Conservation (phyloP, 2,329 filamentous ascomycete genomes). For the Magnaporthiopsis rhizophila region DNA sequence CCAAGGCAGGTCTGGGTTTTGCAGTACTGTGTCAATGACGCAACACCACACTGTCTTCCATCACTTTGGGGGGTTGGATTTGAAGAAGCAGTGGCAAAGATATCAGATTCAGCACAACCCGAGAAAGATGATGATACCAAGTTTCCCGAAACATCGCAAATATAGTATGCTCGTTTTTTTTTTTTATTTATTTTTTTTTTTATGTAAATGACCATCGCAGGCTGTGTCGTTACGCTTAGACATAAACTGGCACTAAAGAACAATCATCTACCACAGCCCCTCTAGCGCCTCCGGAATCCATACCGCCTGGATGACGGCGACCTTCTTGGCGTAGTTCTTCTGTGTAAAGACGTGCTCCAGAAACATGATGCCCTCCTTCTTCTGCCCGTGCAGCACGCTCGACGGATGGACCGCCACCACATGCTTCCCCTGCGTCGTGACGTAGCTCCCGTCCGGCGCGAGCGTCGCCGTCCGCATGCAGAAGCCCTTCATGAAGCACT, state of each 20-base stretch:
- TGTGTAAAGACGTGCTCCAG: slow-evolving; percentile 58
- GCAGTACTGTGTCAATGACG: neutral
- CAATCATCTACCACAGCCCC: slow-evolving; percentile 8
- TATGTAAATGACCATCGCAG: too few relatives aligned
- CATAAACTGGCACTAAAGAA: too few relatives aligned
- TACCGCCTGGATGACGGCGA: slow-evolving; percentile 50
- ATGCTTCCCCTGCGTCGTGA: slow-evolving; percentile 52
- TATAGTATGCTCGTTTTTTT: too few relatives aligned
- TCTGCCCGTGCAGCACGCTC: slow-evolving; percentile 54
- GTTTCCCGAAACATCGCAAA: too few relatives aligned
- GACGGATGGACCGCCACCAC: slow-evolving; percentile 54
- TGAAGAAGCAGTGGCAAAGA: too few relatives aligned
- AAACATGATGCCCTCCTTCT: slow-evolving; percentile 61
- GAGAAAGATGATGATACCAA: too few relatives aligned
- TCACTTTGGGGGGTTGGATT: too few relatives aligned
- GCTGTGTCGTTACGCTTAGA: too few relatives aligned
- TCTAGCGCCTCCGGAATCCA: slow-evolving; percentile 49
- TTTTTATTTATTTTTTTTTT: too few relatives aligned
- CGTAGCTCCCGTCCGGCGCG: slow-evolving; percentile 52
- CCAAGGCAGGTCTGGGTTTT: neutral
- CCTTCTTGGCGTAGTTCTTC: slow-evolving; percentile 60
- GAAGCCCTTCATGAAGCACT: slow-evolving; percentile 56
- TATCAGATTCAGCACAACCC: too few relatives aligned
- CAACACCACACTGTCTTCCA: neutral
- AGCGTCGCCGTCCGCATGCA: slow-evolving; percentile 52